Base-by-base conservation (phyloP, 192 early-diverging fungal genomes). In the Rhizophagus sp. region DNA sequence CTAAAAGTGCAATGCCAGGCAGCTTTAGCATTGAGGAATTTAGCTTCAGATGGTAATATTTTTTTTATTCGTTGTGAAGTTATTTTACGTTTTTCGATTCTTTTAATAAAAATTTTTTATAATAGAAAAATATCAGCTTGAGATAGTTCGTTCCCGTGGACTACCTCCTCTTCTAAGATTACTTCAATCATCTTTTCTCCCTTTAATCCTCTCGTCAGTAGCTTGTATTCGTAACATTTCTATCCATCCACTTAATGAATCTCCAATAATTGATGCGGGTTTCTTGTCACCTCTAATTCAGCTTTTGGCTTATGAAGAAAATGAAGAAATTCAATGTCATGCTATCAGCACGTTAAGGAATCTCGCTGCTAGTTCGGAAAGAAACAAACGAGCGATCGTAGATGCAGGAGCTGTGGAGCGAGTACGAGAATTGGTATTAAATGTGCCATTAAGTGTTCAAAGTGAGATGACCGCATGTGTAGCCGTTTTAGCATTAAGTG, bases 221-320 rank as follows among this genome's bases (percentile, higher is more conserved):
- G 96, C 96, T 4, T 96, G 95, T 69, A 87, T 97, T 70, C 92
- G 96, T 71, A 97, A 97, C 81, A 90, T 97, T 57, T 96, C 95
- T 50, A 97, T 97, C 73, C 94, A 95, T 80, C 89, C 93, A 15
- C 84, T 88, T 67, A 96, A 96, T 87, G 95, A 96, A 83, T 90
- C 91, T 25, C 94, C 93, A 41, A 95, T 96, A 72, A 89, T 96
- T 61, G 90, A 93, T 78, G 93, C 92, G 41, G 92, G 91, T 24
- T 94, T 96, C 70, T 83, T 97, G 71, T 85, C 91, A 41, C 89
- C 88, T 13, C 78, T 94, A 50, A 89, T 93, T 75, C 85, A 88
- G 19, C 86, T 94, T 15, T 72, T 93, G 17, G 83, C 88, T 0
- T 92, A 87, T 73, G 88, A 89, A 47, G 93, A 91, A 81, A 94